Evolutionary conservation across 1,284 basidiomycete species (phyloP), one percentile per base, ranked within the genome.

Genomic region (Albatrellus sp.): DNA sequence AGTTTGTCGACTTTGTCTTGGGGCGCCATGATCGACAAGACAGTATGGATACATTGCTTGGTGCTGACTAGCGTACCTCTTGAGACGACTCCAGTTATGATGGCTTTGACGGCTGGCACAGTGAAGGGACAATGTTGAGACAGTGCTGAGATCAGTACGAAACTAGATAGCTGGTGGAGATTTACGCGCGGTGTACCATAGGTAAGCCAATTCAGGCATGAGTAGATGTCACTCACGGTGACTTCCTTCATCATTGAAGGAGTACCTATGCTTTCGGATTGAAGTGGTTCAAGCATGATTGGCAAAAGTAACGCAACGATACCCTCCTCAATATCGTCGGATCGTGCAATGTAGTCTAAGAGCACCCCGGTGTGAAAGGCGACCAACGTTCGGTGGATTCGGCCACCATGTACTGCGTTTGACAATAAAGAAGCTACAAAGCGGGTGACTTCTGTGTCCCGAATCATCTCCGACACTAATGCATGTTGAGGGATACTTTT

Each of bases 341-440:
- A 64, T 24, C 72, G 66, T 30, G 77, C 73, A 38, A 96, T 67
- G 53, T 87, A 89, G 42, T 90, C 90, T 20, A 94, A 75, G 38
- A 93, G 65, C 0, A 76, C 77, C 2, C 88, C 80, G 3, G 82
- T 75, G 65, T 91, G 91, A 64, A 98, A 98, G 0, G 80, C 80
- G 37, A 92, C 64, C 11, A 98, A 66, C 0, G 84, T 75, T 34
- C 81, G 81, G 59, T 96, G 83, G 0, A 69, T 62, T 31, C 62
- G 61, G 0, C 60, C 66, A 48, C 70, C 70, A 53, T 72, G 72
- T 46, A 85, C 54, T 0, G 78, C 74, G 17, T 59, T 60, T 2
- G 87, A 77, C 13, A 91, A 67, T 6, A 90, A 61, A 7, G 69
- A 66, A 1, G 77, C 61, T 2, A 85, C 66, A 51, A 90, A 85